phyloP scores from a whole-genome alignment of 2,329 filamentous ascomycete genomes.

The Curvularia sp. region DNA sequence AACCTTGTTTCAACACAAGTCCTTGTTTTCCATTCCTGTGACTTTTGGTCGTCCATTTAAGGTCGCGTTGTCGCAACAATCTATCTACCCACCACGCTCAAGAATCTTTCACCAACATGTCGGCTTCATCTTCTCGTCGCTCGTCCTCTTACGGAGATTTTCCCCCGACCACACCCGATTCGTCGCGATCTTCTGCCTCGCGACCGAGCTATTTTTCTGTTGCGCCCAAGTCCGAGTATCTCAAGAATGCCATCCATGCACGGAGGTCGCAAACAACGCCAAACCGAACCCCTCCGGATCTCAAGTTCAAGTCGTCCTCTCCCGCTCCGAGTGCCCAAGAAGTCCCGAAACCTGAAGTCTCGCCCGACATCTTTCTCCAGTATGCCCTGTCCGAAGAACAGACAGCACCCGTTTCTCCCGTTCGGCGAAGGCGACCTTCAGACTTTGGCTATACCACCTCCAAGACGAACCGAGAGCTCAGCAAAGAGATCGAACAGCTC shows the following conservation, averaged over 20 bases:
- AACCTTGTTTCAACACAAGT: conserved; percentile 15
- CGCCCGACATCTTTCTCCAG: conserved; percentile 31
- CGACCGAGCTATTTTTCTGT: conserved; percentile 28
- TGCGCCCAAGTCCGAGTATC: conserved; percentile 45
- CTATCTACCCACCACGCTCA: background rate
- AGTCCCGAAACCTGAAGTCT: conserved; percentile 13
- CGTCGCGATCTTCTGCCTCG: conserved; percentile 17
- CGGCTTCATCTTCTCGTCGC: conserved; percentile 30
- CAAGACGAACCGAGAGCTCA: conserved; percentile 41
- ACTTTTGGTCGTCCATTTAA: background rate
- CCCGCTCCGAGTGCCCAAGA: conserved; percentile 12
- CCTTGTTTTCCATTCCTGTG: background rate
- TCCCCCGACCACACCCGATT: conserved; percentile 29
- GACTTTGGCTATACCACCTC: conserved; percentile 33
- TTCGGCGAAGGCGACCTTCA: conserved; percentile 37
- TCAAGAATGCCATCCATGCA: conserved; percentile 44
- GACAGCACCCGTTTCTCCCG: conserved; percentile 37
- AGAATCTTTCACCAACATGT: conserved; percentile 28
- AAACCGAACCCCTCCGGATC: conserved; percentile 19
- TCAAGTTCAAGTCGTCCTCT: conserved; percentile 12
- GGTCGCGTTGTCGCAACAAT: conserved; percentile 1
- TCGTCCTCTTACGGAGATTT: conserved; percentile 22
- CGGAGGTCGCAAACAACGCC: conserved; percentile 36
- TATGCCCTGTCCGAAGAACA: conserved; percentile 44
- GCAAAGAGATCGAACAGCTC: conserved; percentile 35